A percentile compares a stretch with the other conserved stretches of the same genome.
Evolutionary conservation across 495 filamentous ascomycete genomes (phyloP).

Genomic region (Hypoxylon lienhwacheense): DNA sequence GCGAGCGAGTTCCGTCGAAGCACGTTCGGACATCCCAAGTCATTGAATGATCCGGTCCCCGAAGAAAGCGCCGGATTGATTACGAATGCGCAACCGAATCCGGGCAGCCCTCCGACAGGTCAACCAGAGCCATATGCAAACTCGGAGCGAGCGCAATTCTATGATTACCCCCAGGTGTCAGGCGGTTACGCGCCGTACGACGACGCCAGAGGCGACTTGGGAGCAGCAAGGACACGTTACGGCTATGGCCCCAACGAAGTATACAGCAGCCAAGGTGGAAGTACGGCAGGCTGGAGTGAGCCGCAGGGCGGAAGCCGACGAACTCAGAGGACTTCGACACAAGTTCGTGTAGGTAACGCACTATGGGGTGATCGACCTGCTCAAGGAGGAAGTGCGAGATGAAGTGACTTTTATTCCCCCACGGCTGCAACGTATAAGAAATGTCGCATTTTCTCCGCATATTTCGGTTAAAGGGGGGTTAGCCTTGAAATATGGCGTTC

Average conservation of each 20-base stretch:
- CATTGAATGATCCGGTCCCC: constrained; percentile 25
- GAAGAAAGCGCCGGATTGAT: constrained; percentile 54
- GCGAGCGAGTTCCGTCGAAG: constrained; percentile 49
- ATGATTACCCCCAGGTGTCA: constrained; percentile 29
- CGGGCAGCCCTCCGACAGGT: constrained; percentile 27
- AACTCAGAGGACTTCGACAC: constrained; percentile 25
- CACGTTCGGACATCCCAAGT: constrained; percentile 34
- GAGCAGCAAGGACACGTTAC: constrained; percentile 30
- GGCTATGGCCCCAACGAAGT: constrained; percentile 19
- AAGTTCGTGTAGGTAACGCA: constrained; percentile 32
- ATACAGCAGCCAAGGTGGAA: constrained; percentile 16
- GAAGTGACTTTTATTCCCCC: background rate
- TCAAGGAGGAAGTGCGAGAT: constrained; percentile 12
- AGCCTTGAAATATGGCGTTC: constrained; percentile 21
- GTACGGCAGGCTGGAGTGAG: constrained; percentile 25
- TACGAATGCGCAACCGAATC: constrained; percentile 50
- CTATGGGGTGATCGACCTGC: constrained; percentile 33
- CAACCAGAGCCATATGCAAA: constrained; percentile 29
- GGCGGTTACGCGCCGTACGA: constrained; percentile 28
- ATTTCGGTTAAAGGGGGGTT: constrained; percentile 11
- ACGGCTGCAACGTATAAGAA: background rate
- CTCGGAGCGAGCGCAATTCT: constrained; percentile 27
- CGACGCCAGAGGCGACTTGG: constrained; percentile 34
- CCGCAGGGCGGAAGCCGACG: constrained; percentile 9
- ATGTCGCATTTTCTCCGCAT: constrained; percentile 19